Base-by-base conservation (phyloP, 1,139 yeast genomes). In the Yamadazyma blattariae region DNA sequence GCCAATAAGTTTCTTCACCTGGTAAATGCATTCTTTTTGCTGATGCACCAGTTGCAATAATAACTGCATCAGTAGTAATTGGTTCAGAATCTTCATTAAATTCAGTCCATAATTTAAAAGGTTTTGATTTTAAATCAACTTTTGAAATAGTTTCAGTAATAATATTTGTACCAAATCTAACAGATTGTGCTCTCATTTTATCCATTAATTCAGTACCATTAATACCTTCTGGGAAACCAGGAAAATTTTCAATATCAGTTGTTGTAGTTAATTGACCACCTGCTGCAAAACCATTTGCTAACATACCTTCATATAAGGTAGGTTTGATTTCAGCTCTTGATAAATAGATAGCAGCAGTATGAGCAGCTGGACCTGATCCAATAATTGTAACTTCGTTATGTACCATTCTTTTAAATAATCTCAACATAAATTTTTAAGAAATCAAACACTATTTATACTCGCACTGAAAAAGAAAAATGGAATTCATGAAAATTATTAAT, bases 341-440 rank as follows among this genome's bases (percentile, higher is more conserved):
- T 42, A 92, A 74, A 65, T 92, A 92, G 62, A 92, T 87, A 50
- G 98, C 98, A 34, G 98, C 98, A 31, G 98, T 92, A 73, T 92
- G 97, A 38, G 97, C 98, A 42, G 98, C 98, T 37, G 98, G 98
- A 51, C 98, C 98, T 35, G 97, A 90, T 32, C 97, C 97, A 47
- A 90, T 83, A 54, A 90, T 88, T 35, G 95, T 88, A 45, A 89
- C 96, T 67, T 74, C 79, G 69, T 86, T 81, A 64, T 89, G 96
- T 52, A 77, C 85, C 89, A 82, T 82, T 74, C 73, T 78, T 29
- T 10, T 29, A 27, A 17, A 14, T 20, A 20, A 7, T 25, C 4
- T 31, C n/a, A n/a, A n/a, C n/a, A n/a, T n/a, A n/a, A n/a, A n/a
- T n/a, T n/a, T n/a, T n/a, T n/a, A n/a, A n/a, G n/a, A n/a, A n/a